phyloP scores from a whole-genome alignment of 768 basidiomycete genomes.

The Rhizopogon vesiculosus region DNA sequence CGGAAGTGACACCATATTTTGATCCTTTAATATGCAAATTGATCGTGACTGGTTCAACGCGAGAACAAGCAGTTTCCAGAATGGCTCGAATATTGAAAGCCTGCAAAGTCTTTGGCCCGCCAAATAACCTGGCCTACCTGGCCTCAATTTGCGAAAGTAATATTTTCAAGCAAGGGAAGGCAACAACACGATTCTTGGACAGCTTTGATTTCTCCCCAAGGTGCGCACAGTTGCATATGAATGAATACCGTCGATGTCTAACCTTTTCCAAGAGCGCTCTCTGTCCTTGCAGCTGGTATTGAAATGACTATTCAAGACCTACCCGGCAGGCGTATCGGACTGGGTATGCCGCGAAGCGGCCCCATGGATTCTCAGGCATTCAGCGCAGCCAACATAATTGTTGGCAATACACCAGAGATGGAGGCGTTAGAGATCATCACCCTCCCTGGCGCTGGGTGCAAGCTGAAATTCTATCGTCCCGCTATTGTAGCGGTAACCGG shows the following conservation, averaged over 20 bases:
- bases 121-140: constrained; percentile 56
- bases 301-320: constrained; percentile 57
- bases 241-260: neutral
- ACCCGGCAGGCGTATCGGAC: constrained; percentile 45
- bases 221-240: constrained; percentile 20
- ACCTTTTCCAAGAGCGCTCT: constrained; percentile 35
- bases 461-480: constrained; percentile 44
- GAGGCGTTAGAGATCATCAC: constrained; percentile 56
- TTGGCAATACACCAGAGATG: constrained; percentile 42
- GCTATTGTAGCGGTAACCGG: constrained; percentile 56
- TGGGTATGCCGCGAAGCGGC: constrained; percentile 60
- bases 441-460: constrained; percentile 37
- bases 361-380: constrained; percentile 61
- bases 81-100: constrained; percentile 34
- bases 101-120: constrained; percentile 48
- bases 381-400: constrained; percentile 52
- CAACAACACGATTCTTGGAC: constrained; percentile 47
- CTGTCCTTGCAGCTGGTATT: constrained; percentile 50
- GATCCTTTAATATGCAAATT: constrained; percentile 61
- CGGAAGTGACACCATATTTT: constrained; percentile 46
- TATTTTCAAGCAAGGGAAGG: constrained; percentile 36
- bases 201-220: constrained; percentile 36
- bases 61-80: constrained; percentile 41
- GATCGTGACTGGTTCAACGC: constrained; percentile 43
- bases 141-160: constrained; percentile 35